Base-by-base conservation (phyloP, 1,284 basidiomycete genomes). In the Cutaneotrichosporon dermatis region DNA sequence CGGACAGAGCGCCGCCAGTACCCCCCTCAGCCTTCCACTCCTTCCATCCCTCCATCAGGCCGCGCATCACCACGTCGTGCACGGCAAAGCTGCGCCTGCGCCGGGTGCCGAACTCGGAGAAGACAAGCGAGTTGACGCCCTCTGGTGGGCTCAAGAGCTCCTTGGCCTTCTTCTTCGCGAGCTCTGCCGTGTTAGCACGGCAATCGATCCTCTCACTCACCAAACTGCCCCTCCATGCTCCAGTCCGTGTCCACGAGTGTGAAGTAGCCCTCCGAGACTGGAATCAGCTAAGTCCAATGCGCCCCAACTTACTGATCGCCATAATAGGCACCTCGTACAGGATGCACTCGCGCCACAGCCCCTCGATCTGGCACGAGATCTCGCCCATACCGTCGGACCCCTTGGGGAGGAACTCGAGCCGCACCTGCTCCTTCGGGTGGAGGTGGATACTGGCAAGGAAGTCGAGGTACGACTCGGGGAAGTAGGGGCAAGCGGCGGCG, bases 311-410 rank as follows among this genome's bases (percentile, higher is more conserved):
- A 77, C 90, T 80, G 66, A 87, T 88, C 8, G 91, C 86, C 90
- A 97, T 92, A 50, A 97, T 81, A 2, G 92, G 93, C 0, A 98
- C 92, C 78, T 99, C 95, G 86, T 96, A 99, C 15, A 97, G 79
- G 61, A 99, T 97, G 6, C 90, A 86, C 65, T 97, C 92, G 1
- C 80, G 80, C 95, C 96, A 99, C 4, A 83, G 82, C 0, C 95
- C 95, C 36, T 74, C 72, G 9, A 87, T 85, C 59, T 84, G 83
- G 61, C 98, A 86, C 55, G 88, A 84, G 42, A 98, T 80, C 58
- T 83, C 78, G 0, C 95, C 95, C 57, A 77, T 76, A 13, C 61
- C 44, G 57, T 59, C 52, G 40, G 25, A 25, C 2, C 57, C 69
- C 8, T 56, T 49, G 12, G 77, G 76, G 59, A 84, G 80, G 73